Evolutionary conservation across 495 filamentous ascomycete species (phyloP).

Genomic region (Haplographium delicatum): DNA sequence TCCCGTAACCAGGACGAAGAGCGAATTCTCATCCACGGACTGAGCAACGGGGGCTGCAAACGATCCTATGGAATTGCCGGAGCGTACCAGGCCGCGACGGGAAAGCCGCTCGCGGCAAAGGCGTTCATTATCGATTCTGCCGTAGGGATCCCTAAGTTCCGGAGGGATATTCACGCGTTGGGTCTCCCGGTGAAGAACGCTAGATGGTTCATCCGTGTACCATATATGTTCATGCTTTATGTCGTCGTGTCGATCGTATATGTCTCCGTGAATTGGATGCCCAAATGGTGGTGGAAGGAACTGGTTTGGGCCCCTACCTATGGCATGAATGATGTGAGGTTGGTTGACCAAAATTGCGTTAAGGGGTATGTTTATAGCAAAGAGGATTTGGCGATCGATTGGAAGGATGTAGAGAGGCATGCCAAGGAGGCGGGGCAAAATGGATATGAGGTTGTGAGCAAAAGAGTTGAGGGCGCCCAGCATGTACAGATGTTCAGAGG

Average conservation of each 20-base stretch:
- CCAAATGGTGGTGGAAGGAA: constrained; percentile 18
- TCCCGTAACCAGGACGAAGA: constrained; percentile 1
- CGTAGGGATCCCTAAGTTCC: constrained; percentile 21
- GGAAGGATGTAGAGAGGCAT: constrained; percentile 32
- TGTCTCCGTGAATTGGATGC: constrained; percentile 19
- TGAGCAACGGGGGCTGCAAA: constrained; percentile 22
- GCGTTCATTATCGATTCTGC: constrained; percentile 15
- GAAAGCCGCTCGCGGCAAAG: constrained; percentile 5
- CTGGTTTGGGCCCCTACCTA: constrained; percentile 26
- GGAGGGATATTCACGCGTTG: constrained; percentile 17
- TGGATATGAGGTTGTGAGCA: constrained; percentile 28
- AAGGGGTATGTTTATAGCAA: constrained; percentile 35
- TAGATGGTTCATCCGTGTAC: constrained; percentile 11
- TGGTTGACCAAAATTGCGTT: constrained; percentile 21
- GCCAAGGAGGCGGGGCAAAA: constrained; percentile 25
- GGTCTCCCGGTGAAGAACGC: background rate
- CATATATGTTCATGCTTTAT: constrained; percentile 2
- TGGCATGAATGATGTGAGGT: constrained; percentile 24
- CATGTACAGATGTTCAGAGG: constrained; percentile 28
- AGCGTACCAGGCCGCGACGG: constrained; percentile 9
- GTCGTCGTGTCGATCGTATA: constrained; percentile 6
- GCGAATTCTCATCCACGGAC: constrained; percentile 16
- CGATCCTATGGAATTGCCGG: constrained; percentile 11
- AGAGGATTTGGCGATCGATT: constrained; percentile 32
- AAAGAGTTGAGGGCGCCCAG: constrained; percentile 27